Base-by-base conservation (phyloP, 805 yeast genomes). In the Myxozyma monticola region DNA sequence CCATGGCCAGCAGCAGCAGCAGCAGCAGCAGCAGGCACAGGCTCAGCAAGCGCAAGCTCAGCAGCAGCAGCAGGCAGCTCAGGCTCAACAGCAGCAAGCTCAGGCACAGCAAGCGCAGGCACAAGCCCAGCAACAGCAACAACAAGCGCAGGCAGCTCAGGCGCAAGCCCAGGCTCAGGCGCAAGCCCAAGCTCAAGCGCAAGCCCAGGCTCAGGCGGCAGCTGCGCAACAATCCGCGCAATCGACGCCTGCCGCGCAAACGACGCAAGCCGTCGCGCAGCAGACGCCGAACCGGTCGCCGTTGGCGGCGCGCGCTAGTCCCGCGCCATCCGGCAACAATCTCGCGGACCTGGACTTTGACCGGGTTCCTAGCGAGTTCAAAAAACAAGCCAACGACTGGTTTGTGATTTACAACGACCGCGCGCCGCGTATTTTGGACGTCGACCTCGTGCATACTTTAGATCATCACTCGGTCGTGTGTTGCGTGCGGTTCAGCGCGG, bases 381-480 rank as follows among this genome's bases (percentile, higher is more conserved):
- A 85, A 69, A 89, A 88, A 67, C 86, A 85, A 65, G 84, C 82
- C 53, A 80, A 79, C 49, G 96, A 88, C 65, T 91, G 88, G 73
- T 88, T 86, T 69, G 85, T 88, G 12, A 78, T 93, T 59, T 91
- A 85, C 74, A 93, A 91, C 71, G 96, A 96, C 35, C 86, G 88
- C 24, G 80, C 88, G 57, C 83, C 85, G 42, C 79, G 80, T 56
- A 71, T 74, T 36, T 78, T 88, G 51, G 97, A 91, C 65, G 90
- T 91, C 43, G 93, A 89, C 43, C 76, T 91, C 56, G 87, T 89
- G 60, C 93, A 86, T 65, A 84, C 96, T 12, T 79, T 91, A 61
- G 95, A 87, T 66, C 98, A 93, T 72, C 79, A 89, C 14, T 85
- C 96, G 1, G 98, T 91, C 38, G 98, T 91, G 43, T 93, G 98